Conservation (phyloP, 768 basidiomycete genomes). For the Suillus fuscotomentosus region DNA sequence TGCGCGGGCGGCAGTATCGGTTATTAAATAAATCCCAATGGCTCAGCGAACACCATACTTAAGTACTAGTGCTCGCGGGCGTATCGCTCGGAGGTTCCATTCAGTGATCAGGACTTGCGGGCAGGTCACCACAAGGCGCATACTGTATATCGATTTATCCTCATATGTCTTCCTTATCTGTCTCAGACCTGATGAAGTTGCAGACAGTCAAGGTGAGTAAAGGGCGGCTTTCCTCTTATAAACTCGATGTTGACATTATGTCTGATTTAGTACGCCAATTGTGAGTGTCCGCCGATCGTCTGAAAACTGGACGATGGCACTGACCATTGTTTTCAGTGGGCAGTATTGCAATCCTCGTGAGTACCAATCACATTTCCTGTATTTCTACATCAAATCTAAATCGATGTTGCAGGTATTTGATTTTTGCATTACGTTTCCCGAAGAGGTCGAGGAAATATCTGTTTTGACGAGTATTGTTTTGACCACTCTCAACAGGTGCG, state of each 20-base stretch:
- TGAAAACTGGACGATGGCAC: neutral
- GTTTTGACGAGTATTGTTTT: neutral
- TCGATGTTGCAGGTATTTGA: conserved; percentile 3
- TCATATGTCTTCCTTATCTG: neutral
- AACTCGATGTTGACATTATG: neutral
- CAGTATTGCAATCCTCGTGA: conserved; percentile 17
- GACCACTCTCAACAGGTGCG: conserved; percentile 6
- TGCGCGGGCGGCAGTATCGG: neutral
- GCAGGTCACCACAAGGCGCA: neutral
- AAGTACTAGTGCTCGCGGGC: neutral
- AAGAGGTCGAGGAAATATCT: conserved; percentile 4
- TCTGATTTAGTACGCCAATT: conserved; percentile 12
- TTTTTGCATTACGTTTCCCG: conserved; percentile 8
- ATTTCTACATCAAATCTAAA: neutral
- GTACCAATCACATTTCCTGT: neutral
- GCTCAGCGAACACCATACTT: neutral
- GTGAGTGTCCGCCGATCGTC: conserved; percentile 6
- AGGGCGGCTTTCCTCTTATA: too few relatives aligned
- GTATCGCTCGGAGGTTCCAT: neutral
- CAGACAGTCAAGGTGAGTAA: conserved; percentile 14
- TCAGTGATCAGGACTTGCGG: neutral
- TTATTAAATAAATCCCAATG: neutral
- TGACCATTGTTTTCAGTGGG: conserved; percentile 9
- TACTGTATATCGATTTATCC: neutral
- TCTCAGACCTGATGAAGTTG: conserved; percentile 10